Base-by-base conservation (phyloP, 31 red algal species). In the Odonthalia washingtoniensis region DNA sequence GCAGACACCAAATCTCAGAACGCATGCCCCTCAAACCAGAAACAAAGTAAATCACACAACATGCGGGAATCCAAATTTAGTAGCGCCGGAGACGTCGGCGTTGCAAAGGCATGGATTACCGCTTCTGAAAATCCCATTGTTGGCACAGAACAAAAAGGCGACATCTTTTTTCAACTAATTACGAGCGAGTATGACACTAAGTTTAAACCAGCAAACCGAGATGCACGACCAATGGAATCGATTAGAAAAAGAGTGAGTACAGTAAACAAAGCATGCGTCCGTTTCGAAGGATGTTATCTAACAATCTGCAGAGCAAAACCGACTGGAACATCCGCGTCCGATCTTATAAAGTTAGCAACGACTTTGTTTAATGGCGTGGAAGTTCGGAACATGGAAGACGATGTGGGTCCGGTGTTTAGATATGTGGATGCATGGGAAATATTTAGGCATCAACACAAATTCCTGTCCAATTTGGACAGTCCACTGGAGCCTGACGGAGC, bases 191-290 rank as follows among this genome's bases (percentile, higher is more conserved):
- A 88, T 62, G 80, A 80, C 46, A 5, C 38, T 1, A 88, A 66
- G 73, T 79, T 69, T 65, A 88, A 68, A 0, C 85, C 85, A 1
- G 52, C 32, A 38, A 88, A 88, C 74, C 41, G 74, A 64, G 62
- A 69, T 5, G 35, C 17, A 3, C 3, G 37, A 31, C 49, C 52
- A 40, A 6, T 80, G 0, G 74, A 78, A 21, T 88, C 74, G 17
- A 45, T 88, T 0, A 2, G 30, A 2, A 70, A 41, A 2, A 6
- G 75, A 24, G 18, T 0, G 37, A 80, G 70, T 39, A 35, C 36
- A 5, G 49, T 88, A 9, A 21, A 79, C 14, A 88, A 88, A 63
- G 0, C 70, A 0, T 88, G 73, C 60, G 75, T 66, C 53, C 21
- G 52, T 14, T 61, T 61, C 52, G 14, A 14, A 24, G 14, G 16